Percentiles rank a stretch among this genome's conserved stretches.
These are phyloP conservation scores for Fomitopsis palustris DNA, from an alignment of 1,284 basidiomycete species.

Conservation along the genomic window DNA sequence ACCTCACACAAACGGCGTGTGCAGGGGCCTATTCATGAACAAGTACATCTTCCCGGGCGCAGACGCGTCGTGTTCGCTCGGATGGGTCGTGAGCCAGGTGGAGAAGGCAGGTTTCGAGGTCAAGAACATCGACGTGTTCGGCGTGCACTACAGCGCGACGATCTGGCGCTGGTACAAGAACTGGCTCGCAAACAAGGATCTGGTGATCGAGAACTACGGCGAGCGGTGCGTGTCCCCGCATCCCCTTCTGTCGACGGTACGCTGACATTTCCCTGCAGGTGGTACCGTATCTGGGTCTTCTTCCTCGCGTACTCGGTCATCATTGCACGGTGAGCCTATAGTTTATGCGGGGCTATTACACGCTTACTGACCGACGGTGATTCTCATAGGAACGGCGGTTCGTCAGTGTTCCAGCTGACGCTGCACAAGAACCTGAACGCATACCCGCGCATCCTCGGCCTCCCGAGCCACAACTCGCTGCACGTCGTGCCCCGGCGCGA, in stretches of 20 bases:
- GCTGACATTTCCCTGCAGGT: slow-evolving; percentile 30
- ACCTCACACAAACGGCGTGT: background rate
- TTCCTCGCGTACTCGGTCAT: slow-evolving; percentile 85
- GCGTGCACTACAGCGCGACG: slow-evolving; percentile 96
- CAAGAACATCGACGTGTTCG: slow-evolving; percentile 93
- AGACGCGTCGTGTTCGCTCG: slow-evolving; percentile 91
- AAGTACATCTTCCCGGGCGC: slow-evolving; percentile 98
- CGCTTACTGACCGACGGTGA: slow-evolving; percentile 10
- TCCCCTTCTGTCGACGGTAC: background rate
- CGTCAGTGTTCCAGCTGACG: slow-evolving; percentile 93
- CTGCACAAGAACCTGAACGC: slow-evolving; percentile 97
- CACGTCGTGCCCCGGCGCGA: slow-evolving; percentile 53
- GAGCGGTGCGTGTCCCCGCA: slow-evolving; percentile 44
- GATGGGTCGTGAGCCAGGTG: slow-evolving; percentile 88
- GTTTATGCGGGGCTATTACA: background rate
- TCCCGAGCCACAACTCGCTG: slow-evolving; percentile 73
- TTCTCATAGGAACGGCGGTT: slow-evolving; percentile 70
- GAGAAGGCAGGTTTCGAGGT: slow-evolving; percentile 96
- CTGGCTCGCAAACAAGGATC: slow-evolving; percentile 89
- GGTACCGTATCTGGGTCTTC: slow-evolving; percentile 90
- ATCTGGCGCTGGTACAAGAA: slow-evolving; percentile 95
- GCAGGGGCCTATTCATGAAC: slow-evolving; percentile 89
- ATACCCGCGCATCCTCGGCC: slow-evolving; percentile 83
- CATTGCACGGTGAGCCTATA: slow-evolving; percentile 51
- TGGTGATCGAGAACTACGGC: slow-evolving; percentile 87